A percentile compares a stretch with the other conserved stretches of the same genome.
These are phyloP conservation scores for Corynespora cassiicola DNA, from an alignment of 2,329 filamentous ascomycete species.

Conservation along the genomic window DNA sequence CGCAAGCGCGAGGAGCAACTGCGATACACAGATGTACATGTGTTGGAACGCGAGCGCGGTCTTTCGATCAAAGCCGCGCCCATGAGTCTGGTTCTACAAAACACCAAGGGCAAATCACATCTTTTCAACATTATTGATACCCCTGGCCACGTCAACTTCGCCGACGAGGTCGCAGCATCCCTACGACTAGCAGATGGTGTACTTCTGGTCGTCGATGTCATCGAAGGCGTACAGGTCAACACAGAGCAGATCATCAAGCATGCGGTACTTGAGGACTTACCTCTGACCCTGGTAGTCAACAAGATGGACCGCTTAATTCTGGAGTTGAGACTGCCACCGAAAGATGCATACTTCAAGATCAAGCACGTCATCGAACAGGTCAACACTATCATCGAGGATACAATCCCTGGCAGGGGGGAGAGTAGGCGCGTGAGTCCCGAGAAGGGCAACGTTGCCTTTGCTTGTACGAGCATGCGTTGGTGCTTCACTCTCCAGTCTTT, in stretches of 20 bases:
- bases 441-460: constrained; percentile 97
- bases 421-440: constrained; percentile 86
- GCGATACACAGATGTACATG: constrained; percentile 91
- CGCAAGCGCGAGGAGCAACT: constrained; percentile 87
- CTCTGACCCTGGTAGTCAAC: constrained; percentile 90
- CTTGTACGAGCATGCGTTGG: constrained; percentile 93
- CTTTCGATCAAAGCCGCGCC: constrained; percentile 91
- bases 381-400: constrained; percentile 92
- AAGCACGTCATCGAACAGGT: constrained; percentile 99
- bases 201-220: constrained; percentile 91
- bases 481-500: constrained; percentile 95
- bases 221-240: constrained; percentile 98
- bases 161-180: constrained; percentile 91
- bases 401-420: constrained; percentile 80
- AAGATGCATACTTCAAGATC: constrained; percentile 97
- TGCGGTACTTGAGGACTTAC: constrained; percentile 86
- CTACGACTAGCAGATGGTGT: constrained; percentile 89
- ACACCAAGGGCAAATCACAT: constrained; percentile 91
- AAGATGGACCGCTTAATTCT: constrained; percentile 96
- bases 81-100: constrained; percentile 91
- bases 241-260: constrained; percentile 98
- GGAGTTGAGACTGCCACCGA: constrained; percentile 91
- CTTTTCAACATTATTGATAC: constrained; percentile 95
- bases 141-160: constrained; percentile 97
- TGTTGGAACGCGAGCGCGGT: constrained; percentile 87